Conservation (phyloP, 192 early-diverging fungal genomes). For the Backusella westeae region DNA sequence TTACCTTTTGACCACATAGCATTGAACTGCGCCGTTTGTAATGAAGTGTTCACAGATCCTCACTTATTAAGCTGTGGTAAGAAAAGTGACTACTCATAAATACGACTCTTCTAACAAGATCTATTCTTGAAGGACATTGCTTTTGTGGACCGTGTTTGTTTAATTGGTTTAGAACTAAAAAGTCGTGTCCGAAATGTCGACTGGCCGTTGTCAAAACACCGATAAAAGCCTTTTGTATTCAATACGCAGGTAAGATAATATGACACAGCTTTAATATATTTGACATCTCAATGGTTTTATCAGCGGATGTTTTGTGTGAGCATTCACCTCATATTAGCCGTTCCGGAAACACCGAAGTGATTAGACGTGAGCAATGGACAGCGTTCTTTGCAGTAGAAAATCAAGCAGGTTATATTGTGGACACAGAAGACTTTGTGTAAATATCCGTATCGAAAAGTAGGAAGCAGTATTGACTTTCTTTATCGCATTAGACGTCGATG, state of each 20-base stretch:
- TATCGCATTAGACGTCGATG: not conserved
- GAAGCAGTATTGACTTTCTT: not conserved
- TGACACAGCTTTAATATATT: not conserved
- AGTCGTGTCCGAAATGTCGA: not conserved
- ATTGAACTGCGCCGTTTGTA: not conserved
- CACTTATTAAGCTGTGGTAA: not conserved
- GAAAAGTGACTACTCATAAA: not conserved
- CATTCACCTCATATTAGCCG: not conserved
- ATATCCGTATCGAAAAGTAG: not conserved
- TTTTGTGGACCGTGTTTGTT: not conserved
- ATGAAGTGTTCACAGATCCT: not conserved
- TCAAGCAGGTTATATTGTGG: not conserved
- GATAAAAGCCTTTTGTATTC: not conserved
- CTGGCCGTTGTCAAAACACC: not conserved
- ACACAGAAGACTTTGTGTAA: not conserved
- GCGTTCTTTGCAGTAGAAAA: not conserved
- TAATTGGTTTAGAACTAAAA: not conserved
- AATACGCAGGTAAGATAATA: not conserved
- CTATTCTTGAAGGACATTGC: not conserved
- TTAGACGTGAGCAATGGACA: not conserved
- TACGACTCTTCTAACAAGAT: not conserved
- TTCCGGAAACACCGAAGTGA: not conserved
- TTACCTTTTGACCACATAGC: not conserved
- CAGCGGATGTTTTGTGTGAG: not conserved
- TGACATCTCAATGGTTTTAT: not conserved